Percentiles rank a stretch among this genome's conserved stretches.
Conservation (phyloP, 1,284 basidiomycete species). For the Phlebopus sp. region DNA sequence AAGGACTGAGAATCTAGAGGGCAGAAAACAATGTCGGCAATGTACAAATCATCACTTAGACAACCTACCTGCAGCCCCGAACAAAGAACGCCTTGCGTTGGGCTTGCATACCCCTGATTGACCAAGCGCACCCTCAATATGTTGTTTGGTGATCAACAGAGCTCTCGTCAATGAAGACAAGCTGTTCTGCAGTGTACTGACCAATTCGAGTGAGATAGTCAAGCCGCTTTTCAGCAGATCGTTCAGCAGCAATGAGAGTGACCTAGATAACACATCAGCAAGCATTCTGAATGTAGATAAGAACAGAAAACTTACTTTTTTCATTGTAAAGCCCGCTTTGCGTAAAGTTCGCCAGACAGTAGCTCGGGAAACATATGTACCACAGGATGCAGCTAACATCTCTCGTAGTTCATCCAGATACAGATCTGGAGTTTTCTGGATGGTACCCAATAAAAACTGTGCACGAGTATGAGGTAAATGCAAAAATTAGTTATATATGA, state of each 20-base stretch:
- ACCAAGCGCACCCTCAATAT: constrained; percentile 15
- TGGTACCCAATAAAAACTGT: constrained; percentile 5
- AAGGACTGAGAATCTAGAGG: constrained; percentile 19
- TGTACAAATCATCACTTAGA: not conserved
- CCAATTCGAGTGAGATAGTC: constrained; percentile 21
- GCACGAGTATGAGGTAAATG: too few relatives aligned
- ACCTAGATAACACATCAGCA: constrained; percentile 14
- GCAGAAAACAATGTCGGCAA: too few relatives aligned
- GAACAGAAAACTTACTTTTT: constrained; percentile 16
- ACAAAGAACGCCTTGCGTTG: constrained; percentile 14
- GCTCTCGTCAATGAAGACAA: constrained; percentile 6
- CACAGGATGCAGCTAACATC: constrained; percentile 8
- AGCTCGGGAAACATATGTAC: constrained; percentile 6
- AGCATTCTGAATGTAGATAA: not conserved
- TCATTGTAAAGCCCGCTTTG: constrained; percentile 18
- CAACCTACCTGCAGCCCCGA: constrained; percentile 23
- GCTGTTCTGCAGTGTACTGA: constrained; percentile 24
- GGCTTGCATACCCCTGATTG: constrained; percentile 14
- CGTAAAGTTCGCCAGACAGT: constrained; percentile 23
- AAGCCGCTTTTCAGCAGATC: constrained; percentile 18
- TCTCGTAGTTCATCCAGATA: constrained; percentile 15
- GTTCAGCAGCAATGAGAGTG: constrained; percentile 22
- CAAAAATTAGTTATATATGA: not conserved
- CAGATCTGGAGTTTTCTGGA: constrained; percentile 4
- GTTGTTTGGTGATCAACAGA: constrained; percentile 8